phyloP scores from a whole-genome alignment of 1,284 basidiomycete genomes.

The Apiotrichum sp. region DNA sequence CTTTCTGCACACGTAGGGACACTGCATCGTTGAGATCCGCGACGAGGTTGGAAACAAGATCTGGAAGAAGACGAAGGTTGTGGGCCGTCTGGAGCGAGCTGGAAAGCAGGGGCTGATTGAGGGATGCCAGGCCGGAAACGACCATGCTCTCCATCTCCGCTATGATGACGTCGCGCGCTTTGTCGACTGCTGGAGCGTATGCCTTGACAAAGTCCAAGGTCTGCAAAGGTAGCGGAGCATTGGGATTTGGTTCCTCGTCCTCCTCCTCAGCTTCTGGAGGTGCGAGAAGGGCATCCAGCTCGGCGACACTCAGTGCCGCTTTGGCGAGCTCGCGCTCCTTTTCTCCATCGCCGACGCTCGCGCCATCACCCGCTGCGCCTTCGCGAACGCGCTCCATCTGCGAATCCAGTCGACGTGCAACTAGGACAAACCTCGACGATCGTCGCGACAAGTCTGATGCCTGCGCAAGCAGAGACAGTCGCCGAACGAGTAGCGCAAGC shows the following conservation, averaged over 20 bases:
- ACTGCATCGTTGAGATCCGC: slow-evolving; percentile 77
- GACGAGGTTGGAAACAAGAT: slow-evolving; percentile 72
- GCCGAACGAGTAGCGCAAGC: slow-evolving; percentile 61
- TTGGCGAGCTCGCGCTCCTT: slow-evolving; percentile 79
- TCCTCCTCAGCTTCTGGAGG: background rate
- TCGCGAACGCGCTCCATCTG: slow-evolving; percentile 64
- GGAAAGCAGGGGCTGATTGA: slow-evolving; percentile 79
- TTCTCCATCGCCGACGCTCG: slow-evolving; percentile 56
- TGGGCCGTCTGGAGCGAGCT: slow-evolving; percentile 91
- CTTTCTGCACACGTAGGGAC: slow-evolving; percentile 66
- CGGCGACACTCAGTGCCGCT: slow-evolving; percentile 81
- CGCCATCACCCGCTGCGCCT: slow-evolving; percentile 17
- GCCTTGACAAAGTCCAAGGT: slow-evolving; percentile 63
- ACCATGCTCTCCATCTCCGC: slow-evolving; percentile 85
- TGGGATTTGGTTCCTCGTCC: slow-evolving; percentile 5
- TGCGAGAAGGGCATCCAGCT: slow-evolving; percentile 52
- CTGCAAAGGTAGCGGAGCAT: slow-evolving; percentile 49
- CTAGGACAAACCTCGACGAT: slow-evolving; percentile 70
- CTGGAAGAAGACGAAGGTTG: slow-evolving; percentile 77
- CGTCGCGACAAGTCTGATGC: slow-evolving; percentile 76
- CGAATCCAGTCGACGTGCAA: slow-evolving; percentile 68
- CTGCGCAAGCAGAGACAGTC: slow-evolving; percentile 68
- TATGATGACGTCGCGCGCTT: slow-evolving; percentile 62
- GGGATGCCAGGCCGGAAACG: slow-evolving; percentile 62
- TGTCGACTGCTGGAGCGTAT: slow-evolving; percentile 65